Evolutionary conservation across 2,329 filamentous ascomycete genomes (phyloP).

Genomic region (Gliomastix tumulicola): DNA sequence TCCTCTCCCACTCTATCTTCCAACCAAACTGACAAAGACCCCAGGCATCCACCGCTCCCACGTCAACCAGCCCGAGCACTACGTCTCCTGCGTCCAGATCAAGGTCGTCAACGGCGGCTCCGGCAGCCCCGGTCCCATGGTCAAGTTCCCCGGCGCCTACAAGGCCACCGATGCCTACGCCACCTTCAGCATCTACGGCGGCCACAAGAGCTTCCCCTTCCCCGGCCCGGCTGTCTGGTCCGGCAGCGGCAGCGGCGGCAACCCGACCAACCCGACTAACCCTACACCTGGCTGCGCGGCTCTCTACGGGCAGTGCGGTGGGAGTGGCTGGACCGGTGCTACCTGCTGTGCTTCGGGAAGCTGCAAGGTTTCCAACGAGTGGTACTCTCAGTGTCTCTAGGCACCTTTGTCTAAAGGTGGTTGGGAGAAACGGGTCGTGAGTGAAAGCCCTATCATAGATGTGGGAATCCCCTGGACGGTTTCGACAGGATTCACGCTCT

Average conservation of each 20-base stretch:
- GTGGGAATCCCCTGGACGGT: too few relatives aligned
- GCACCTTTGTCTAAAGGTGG: too few relatives aligned
- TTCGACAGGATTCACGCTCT: too few relatives aligned
- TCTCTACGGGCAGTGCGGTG: constrained; percentile 7
- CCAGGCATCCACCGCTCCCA: constrained; percentile 11
- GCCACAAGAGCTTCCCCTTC: constrained; percentile 10
- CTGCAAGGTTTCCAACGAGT: constrained; percentile 9
- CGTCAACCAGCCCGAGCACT: constrained; percentile 17
- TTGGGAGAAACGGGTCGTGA: too few relatives aligned
- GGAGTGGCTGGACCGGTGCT: constrained; percentile 9
- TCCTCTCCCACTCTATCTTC: not conserved
- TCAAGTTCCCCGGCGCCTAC: constrained; percentile 18
- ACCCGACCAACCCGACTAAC: constrained; percentile 1
- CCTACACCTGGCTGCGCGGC: not conserved
- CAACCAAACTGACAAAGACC: too few relatives aligned
- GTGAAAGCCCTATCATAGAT: too few relatives aligned
- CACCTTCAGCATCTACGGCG: constrained; percentile 12
- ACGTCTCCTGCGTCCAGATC: constrained; percentile 36
- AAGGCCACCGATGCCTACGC: constrained; percentile 12
- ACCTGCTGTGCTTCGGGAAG: constrained; percentile 11
- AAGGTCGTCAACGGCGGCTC: constrained; percentile 18
- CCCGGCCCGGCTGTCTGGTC: constrained; percentile 11
- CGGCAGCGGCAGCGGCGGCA: too few relatives aligned
- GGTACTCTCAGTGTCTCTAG: constrained; percentile 10
- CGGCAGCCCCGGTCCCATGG: constrained; percentile 10